Evolutionary conservation across 2,329 filamentous ascomycete genomes (phyloP).

Genomic region (Aspergillus caelatus): DNA sequence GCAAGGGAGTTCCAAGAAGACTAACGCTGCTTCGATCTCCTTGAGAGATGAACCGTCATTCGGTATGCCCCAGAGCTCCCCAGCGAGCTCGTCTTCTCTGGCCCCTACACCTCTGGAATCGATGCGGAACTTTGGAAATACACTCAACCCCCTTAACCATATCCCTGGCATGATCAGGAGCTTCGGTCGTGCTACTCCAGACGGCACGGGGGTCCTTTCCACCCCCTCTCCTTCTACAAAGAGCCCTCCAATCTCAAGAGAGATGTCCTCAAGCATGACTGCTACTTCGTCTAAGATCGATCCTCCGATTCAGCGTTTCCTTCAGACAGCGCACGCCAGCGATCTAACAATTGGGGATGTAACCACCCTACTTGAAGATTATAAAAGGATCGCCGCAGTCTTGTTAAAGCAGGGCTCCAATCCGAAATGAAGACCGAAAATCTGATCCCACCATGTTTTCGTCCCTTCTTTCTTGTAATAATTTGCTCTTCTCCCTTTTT

Average conservation of each 20-base stretch:
- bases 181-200: constrained; percentile 60
- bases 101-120: constrained; percentile 70
- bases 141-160: constrained; percentile 79
- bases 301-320: constrained; percentile 72
- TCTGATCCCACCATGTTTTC: not conserved
- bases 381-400: constrained; percentile 69
- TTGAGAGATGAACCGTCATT: constrained; percentile 25
- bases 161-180: constrained; percentile 76
- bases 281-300: constrained; percentile 32
- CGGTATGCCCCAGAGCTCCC: constrained; percentile 20
- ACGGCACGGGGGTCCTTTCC: constrained; percentile 44
- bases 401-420: constrained; percentile 54
- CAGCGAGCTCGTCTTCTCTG: constrained; percentile 29
- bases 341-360: constrained; percentile 76
- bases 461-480: not conserved
- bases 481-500: not conserved
- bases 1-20: constrained; percentile 46
- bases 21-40: constrained; percentile 24
- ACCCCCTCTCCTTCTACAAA: constrained; percentile 45
- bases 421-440: constrained; percentile 17
- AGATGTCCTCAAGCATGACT: constrained; percentile 15
- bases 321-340: constrained; percentile 69
- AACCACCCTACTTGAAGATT: constrained; percentile 71
- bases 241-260: constrained; percentile 22
- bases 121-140: constrained; percentile 77